phyloP scores from a whole-genome alignment of 352 stramenopile genomes.

The Globisporangium cederbergense region DNA sequence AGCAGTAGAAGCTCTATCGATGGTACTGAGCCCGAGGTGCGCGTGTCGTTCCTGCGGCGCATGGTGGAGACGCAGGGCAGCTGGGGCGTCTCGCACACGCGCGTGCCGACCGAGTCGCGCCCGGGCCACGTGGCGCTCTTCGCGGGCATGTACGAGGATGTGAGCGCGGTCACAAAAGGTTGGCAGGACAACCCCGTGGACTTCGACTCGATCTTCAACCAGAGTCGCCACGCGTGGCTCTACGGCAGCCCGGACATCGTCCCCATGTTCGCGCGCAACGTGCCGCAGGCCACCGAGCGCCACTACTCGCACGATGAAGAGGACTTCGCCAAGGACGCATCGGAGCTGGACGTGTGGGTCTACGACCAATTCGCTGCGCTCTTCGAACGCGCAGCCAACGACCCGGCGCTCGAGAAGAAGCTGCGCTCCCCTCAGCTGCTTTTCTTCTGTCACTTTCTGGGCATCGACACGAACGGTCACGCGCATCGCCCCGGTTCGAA shows the following conservation, averaged over 20 bases:
- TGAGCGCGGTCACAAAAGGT: conserved; percentile 84
- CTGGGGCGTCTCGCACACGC: conserved; percentile 84
- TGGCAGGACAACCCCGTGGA: conserved; percentile 87
- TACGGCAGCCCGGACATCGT: conserved; percentile 86
- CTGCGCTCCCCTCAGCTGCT: conserved; percentile 46
- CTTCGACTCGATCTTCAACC: conserved; percentile 87
- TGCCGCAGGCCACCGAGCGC: conserved; percentile 55
- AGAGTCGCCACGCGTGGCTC: conserved; percentile 61
- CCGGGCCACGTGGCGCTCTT: conserved; percentile 84
- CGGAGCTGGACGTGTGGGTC: conserved; percentile 76
- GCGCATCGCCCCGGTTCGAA: conserved; percentile 70
- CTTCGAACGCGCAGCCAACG: conserved; percentile 25
- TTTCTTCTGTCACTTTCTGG: conserved; percentile 82
- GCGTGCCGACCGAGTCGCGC: conserved; percentile 82
- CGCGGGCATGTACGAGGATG: conserved; percentile 86
- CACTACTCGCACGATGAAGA: conserved; percentile 80
- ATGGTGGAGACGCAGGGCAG: conserved; percentile 52
- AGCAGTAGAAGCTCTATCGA: conserved; percentile 2
- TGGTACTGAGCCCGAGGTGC: conserved; percentile 13
- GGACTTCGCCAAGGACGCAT: conserved; percentile 81
- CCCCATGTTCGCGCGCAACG: conserved; percentile 81
- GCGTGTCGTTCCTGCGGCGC: conserved; percentile 64
- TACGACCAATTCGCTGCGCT: conserved; percentile 49
- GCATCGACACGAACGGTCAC: conserved; percentile 86
- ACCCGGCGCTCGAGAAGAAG: conserved; percentile 27